phyloP scores from a whole-genome alignment of 345 rosid species.

The Raphanus sativus region DNA sequence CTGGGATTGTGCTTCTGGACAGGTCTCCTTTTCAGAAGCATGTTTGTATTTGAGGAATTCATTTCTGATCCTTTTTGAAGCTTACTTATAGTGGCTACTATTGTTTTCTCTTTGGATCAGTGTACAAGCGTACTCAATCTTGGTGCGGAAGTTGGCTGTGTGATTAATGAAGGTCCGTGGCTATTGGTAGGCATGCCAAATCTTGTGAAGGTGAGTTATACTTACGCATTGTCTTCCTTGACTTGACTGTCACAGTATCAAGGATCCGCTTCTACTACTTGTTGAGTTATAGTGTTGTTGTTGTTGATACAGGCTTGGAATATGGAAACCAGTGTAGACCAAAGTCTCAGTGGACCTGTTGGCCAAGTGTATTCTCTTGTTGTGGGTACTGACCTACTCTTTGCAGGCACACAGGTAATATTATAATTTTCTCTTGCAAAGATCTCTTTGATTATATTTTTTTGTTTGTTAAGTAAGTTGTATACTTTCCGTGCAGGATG shows the following conservation, averaged over 20 bases:
- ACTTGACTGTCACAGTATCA: background rate
- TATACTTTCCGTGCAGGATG: slow-evolving; percentile 56
- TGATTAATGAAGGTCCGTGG: slow-evolving; percentile 96
- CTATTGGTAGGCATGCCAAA: slow-evolving; percentile 85
- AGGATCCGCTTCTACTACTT: background rate
- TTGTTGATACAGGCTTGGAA: slow-evolving; percentile 51
- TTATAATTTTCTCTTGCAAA: background rate
- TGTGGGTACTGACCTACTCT: slow-evolving; percentile 79
- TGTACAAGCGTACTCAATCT: slow-evolving; percentile 62
- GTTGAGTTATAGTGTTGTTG: background rate
- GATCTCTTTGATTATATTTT: background rate
- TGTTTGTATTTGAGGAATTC: too few relatives aligned
- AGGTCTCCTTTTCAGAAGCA: too few relatives aligned
- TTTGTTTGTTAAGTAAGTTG: background rate
- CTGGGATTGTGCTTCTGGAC: slow-evolving; percentile 97
- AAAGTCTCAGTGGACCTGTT: slow-evolving; percentile 87
- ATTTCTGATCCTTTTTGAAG: background rate
- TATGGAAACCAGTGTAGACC: slow-evolving; percentile 63
- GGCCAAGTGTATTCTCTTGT: slow-evolving; percentile 91
- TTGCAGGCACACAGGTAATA: slow-evolving; percentile 87
- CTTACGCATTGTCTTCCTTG: background rate
- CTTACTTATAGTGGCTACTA: slow-evolving; percentile 9
- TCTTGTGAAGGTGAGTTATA: slow-evolving; percentile 67
- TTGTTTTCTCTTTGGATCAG: slow-evolving; percentile 38
- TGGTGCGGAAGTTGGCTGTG: slow-evolving; percentile 91